A percentile compares a stretch with the other conserved stretches of the same genome.
Conservation (phyloP, 2,329 filamentous ascomycete species). For the Ceratocystis alfenasii region DNA sequence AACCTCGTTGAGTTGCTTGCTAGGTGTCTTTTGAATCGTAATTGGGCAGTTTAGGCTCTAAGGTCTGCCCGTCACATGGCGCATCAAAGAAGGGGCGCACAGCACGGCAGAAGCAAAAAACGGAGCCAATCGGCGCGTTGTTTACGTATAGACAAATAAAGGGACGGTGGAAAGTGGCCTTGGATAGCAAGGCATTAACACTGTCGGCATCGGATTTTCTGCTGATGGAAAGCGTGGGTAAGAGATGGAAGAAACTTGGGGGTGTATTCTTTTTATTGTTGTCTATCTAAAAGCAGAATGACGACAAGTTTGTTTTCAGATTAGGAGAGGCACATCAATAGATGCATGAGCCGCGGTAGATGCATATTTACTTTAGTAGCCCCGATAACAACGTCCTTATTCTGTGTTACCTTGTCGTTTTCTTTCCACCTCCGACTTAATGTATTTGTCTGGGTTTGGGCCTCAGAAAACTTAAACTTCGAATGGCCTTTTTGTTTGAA, state of each 20-base stretch:
- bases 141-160: neutral
- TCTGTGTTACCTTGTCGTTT: no score
- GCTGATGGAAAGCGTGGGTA: neutral
- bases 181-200: neutral
- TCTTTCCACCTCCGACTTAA: no score
- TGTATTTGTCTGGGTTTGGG: no score
- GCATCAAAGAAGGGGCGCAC: neutral
- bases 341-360: no score
- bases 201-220: neutral
- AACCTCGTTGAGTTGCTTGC: neutral
- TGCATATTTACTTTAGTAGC: no score
- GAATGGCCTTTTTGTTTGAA: no score
- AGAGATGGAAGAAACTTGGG: neutral
- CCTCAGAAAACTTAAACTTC: no score
- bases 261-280: no score
- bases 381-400: no score
- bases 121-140: neutral
- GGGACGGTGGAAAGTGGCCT: neutral
- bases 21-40: neutral
- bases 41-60: neutral
- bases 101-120: neutral
- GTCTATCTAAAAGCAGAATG: no score
- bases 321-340: no score
- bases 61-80: constrained; percentile 1
- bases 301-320: no score